Evolutionary conservation across 192 early-diverging fungal species (phyloP).

Genomic region (Phlyctochytrium bullatum): DNA sequence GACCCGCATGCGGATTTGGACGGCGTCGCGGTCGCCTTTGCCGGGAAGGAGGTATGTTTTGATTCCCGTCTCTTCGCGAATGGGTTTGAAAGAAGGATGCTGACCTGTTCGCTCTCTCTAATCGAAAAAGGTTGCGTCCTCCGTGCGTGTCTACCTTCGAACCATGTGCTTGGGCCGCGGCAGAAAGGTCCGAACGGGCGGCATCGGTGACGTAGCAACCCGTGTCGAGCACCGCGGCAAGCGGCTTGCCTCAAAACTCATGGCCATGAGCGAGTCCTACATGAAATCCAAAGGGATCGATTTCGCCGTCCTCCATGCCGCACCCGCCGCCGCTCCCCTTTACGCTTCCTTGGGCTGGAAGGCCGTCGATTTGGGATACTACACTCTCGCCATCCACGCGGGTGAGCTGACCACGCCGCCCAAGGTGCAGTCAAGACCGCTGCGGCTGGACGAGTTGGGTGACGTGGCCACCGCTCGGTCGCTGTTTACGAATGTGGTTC

Average conservation of each 20-base stretch:
- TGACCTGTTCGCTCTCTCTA: background rate
- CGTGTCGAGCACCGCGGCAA: conserved; percentile 25
- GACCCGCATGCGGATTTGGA: conserved; percentile 11
- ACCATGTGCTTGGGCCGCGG: too few species aligned
- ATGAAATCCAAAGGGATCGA: conserved; percentile 9
- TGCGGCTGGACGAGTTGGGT: too few species aligned
- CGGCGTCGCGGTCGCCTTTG: conserved; percentile 14
- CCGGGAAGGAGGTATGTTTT: conserved; percentile 1
- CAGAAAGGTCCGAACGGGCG: conserved; percentile 15
- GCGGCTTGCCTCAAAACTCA: conserved; percentile 18
- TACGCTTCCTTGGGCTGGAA: conserved; percentile 24
- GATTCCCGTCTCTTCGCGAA: background rate
- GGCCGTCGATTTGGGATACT: background rate
- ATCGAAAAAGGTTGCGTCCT: conserved; percentile 19
- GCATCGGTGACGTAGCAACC: conserved; percentile 29
- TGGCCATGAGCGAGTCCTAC: conserved; percentile 18
- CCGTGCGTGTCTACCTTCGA: conserved; percentile 25
- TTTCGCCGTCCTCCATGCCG: conserved; percentile 24
- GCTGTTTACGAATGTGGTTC: conserved; percentile 7
- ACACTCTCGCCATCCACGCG: background rate
- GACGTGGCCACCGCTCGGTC: background rate
- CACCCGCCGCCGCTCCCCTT: conserved; percentile 22
- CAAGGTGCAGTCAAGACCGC: background rate
- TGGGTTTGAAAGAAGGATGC: too few species aligned
- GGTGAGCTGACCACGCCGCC: background rate